A percentile compares a stretch with the other conserved stretches of the same genome.
These are phyloP conservation scores for Blastobotrys niveus DNA, from an alignment of 1,139 yeast genomes.

Conservation along the genomic window DNA sequence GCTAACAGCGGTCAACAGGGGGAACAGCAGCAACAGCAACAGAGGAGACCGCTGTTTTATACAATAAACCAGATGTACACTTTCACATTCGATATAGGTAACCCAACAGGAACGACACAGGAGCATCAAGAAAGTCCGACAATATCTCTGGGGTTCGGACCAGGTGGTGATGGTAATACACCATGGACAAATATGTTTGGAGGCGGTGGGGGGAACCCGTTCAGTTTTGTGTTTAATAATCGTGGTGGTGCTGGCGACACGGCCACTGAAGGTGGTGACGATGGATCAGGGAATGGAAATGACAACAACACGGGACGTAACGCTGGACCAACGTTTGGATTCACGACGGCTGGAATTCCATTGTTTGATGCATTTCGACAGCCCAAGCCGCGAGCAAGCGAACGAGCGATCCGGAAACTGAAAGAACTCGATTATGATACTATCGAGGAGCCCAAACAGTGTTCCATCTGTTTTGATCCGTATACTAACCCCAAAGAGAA, in stretches of 20 bases:
- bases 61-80: slow-evolving; percentile 1
- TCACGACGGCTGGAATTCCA: background rate
- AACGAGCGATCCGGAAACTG: slow-evolving; percentile 29
- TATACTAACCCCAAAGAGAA: slow-evolving; percentile 18
- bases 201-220: background rate
- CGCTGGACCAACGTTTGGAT: background rate
- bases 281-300: background rate
- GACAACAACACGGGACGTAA: background rate
- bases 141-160: background rate
- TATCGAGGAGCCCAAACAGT: slow-evolving; percentile 29
- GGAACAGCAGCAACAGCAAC: background rate
- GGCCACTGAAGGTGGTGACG: background rate
- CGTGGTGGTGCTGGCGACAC: background rate
- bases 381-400: slow-evolving; percentile 31
- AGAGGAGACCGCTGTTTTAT: background rate
- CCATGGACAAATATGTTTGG: too few species aligned
- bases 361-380: slow-evolving; percentile 1
- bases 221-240: background rate
- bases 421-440: slow-evolving; percentile 23
- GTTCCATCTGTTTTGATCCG: slow-evolving; percentile 36
- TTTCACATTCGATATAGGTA: slow-evolving; percentile 1
- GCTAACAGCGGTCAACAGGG: background rate
- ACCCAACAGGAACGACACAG: background rate
- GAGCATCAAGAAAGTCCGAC: background rate
- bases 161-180: background rate